Evolutionary conservation across 176 grass and related monocot genomes (phyloP).

Genomic region (Pharus latifolius): DNA sequence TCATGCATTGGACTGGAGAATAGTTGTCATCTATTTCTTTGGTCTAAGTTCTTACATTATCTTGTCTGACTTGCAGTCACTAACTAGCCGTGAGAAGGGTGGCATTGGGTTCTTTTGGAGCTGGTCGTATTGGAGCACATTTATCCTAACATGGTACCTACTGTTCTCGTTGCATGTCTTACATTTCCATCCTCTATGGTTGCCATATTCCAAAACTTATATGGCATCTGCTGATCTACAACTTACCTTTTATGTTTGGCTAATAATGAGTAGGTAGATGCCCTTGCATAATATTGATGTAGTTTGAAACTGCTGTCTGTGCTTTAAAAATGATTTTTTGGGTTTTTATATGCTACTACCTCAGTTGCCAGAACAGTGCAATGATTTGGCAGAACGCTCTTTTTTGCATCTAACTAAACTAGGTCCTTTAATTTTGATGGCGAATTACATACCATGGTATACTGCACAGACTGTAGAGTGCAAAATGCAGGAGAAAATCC

Average conservation of each 20-base stretch:
- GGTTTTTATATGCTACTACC: not conserved
- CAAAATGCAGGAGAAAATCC: not conserved
- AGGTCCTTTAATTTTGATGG: not conserved
- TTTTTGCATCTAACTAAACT: conserved; percentile 6
- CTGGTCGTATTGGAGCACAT: conserved; percentile 99
- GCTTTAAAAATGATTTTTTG: not conserved
- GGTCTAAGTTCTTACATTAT: conserved; percentile 15
- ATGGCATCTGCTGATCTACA: not conserved
- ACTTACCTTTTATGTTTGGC: not conserved
- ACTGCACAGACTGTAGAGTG: not conserved
- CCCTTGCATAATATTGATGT: not conserved
- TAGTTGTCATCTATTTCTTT: not conserved
- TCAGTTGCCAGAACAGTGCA: not conserved
- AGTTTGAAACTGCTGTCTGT: not conserved
- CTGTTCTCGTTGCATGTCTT: not conserved
- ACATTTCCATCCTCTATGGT: not conserved
- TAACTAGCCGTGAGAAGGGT: conserved; percentile 54
- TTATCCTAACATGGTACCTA: conserved; percentile 97
- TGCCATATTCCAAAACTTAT: not conserved
- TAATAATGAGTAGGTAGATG: not conserved
- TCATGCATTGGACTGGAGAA: not conserved
- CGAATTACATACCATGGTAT: not conserved
- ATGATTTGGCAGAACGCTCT: not conserved
- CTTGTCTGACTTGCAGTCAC: conserved; percentile 60
- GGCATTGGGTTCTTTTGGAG: conserved; percentile 98